These are phyloP conservation scores for Poterioochromonas sp. DNA, from an alignment of 352 stramenopile species.

Conservation along the genomic window DNA sequence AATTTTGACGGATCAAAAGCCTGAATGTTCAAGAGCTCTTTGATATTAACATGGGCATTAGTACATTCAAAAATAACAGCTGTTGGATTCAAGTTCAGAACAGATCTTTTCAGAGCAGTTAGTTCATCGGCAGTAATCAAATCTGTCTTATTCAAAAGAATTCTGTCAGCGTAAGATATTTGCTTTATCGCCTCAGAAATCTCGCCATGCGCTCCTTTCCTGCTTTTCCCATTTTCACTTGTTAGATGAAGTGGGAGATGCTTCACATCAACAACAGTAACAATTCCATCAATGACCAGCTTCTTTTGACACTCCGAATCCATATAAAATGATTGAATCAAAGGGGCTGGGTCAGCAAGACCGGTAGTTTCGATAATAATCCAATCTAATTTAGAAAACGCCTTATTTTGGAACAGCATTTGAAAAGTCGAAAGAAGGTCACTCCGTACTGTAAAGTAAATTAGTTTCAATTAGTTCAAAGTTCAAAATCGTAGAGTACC, in stretches of 20 bases:
- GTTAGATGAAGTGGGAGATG: constrained; percentile 68
- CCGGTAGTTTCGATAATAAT: constrained; percentile 87
- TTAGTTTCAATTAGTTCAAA: not conserved
- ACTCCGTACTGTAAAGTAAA: constrained; percentile 60
- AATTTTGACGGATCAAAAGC: constrained; percentile 19
- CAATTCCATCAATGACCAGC: constrained; percentile 83
- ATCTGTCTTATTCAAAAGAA: constrained; percentile 92
- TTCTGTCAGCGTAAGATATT: constrained; percentile 80
- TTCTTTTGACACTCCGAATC: constrained; percentile 75
- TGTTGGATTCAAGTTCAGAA: constrained; percentile 45
- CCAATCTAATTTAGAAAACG: constrained; percentile 63
- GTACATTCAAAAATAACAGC: not conserved
- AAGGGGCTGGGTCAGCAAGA: constrained; percentile 79
- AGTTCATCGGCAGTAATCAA: constrained; percentile 55
- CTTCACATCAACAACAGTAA: constrained; percentile 92
- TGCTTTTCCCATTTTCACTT: constrained; percentile 27
- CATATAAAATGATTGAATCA: constrained; percentile 90
- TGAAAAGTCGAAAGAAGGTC: constrained; percentile 67
- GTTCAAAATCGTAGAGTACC: not conserved
- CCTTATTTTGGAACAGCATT: constrained; percentile 55
- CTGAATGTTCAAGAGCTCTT: constrained; percentile 9
- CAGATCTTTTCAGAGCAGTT: constrained; percentile 27
- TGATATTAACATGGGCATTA: not conserved
- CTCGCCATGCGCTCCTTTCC: constrained; percentile 52
- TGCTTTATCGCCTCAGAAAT: constrained; percentile 68